A percentile compares a stretch with the other conserved stretches of the same genome.
Conservation (phyloP, 441 rosid species). For the Adansonia madagascariensis region DNA sequence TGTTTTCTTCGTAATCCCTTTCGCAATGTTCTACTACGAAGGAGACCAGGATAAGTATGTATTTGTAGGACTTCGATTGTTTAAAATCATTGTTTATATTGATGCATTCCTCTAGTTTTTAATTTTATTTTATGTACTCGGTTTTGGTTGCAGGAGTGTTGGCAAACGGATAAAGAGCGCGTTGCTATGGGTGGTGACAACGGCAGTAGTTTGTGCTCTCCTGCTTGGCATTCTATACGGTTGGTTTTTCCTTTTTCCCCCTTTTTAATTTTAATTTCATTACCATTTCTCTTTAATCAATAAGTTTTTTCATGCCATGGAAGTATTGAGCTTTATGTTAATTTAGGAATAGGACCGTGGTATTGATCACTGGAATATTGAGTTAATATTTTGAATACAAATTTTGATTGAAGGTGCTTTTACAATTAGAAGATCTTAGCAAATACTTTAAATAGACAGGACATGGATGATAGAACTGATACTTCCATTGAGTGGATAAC, state of each 20-base stretch:
- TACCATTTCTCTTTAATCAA: neutral
- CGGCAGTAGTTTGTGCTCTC: conserved; percentile 83
- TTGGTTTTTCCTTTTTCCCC: conserved; percentile 35
- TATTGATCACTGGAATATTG: neutral
- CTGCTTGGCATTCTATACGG: conserved; percentile 94
- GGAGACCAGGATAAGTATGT: conserved; percentile 98
- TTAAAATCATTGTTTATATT: neutral
- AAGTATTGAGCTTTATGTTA: conserved; percentile 1
- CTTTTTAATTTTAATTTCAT: neutral
- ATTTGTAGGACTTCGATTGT: conserved; percentile 26
- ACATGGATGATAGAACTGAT: neutral
- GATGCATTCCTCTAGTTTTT: neutral
- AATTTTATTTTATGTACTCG: neutral
- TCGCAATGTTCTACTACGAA: conserved; percentile 97
- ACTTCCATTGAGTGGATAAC: no score
- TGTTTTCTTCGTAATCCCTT: conserved; percentile 90
- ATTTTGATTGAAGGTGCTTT: neutral
- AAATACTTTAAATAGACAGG: neutral
- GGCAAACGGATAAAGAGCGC: conserved; percentile 92
- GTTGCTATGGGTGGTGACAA: conserved; percentile 73
- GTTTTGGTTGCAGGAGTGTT: conserved; percentile 59
- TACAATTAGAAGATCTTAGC: conserved; percentile 9
- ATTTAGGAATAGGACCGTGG: neutral
- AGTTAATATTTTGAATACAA: neutral
- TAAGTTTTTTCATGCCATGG: neutral